Conservation (phyloP, 2,329 filamentous ascomycete genomes). For the Amphichorda felina region DNA sequence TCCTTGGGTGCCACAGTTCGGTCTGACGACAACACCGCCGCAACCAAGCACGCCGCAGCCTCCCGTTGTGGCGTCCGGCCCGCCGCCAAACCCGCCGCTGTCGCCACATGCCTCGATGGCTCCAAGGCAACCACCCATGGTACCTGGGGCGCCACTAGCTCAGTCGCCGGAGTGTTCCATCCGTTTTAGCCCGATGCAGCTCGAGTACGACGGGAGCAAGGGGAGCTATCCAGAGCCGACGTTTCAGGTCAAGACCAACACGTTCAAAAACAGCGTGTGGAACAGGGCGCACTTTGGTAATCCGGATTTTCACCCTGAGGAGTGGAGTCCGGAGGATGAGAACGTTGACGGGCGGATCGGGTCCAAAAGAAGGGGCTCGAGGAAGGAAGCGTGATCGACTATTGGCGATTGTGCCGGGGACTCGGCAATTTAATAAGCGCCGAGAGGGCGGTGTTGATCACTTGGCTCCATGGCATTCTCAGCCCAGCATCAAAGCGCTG, state of each 20-base stretch:
- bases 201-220: slow-evolving; percentile 37
- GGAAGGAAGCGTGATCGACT: neutral
- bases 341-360: slow-evolving; percentile 3
- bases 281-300: slow-evolving; percentile 58
- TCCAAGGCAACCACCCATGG: slow-evolving; percentile 3
- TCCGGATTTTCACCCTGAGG: slow-evolving; percentile 35
- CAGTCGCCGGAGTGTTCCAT: slow-evolving; percentile 15
- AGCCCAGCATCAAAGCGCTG: too few relatives aligned
- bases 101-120: neutral
- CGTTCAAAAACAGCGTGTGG: slow-evolving; percentile 56
- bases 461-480: too few relatives aligned
- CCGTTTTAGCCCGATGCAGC: slow-evolving; percentile 37
- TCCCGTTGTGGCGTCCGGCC: slow-evolving; percentile 8
- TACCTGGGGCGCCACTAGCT: slow-evolving; percentile 5
- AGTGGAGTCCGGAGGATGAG: slow-evolving; percentile 27
- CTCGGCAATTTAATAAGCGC: too few relatives aligned
- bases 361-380: slow-evolving; percentile 2
- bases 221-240: slow-evolving; percentile 30
- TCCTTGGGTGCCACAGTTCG: slow-evolving; percentile 22
- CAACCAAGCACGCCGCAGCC: slow-evolving; percentile 15
- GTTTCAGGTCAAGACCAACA: slow-evolving; percentile 37
- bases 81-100: slow-evolving; percentile 2
- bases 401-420: neutral
- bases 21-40: slow-evolving; percentile 11
- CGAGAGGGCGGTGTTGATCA: too few relatives aligned